Base-by-base conservation (phyloP, 257 asterid genomes). In the Penstemon davidsonii region DNA sequence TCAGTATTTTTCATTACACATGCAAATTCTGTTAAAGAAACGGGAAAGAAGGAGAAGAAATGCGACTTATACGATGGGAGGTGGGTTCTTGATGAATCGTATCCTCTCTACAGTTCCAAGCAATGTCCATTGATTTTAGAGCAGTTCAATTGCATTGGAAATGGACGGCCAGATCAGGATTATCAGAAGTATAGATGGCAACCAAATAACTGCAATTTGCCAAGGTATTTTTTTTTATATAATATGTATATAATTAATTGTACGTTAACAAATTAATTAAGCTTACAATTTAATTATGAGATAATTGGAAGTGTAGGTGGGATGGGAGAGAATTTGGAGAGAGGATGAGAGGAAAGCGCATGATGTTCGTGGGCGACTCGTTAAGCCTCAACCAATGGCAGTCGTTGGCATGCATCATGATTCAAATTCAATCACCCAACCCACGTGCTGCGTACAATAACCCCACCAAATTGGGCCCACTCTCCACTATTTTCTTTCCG, bases 351-450 rank as follows among this genome's bases (percentile, higher is more conserved):
- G 85, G 85, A 46, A 79, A 79, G 59, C 66, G 76, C 55, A 72
- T 82, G 53, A 82, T 82, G 85, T 79, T 82, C 58, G 80, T 82
- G 19, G 87, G 85, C 50, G 87, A 82, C 66, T 82, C 87, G 40
- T 5, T 82, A 9, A 77, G 87, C 67, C 39, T 77, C 62, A 82
- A 82, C 60, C 85, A 83, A 8, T 83, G 85, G 85, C 83, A 78
- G 52, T 83, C 88, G 1, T 64, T 83, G 36, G 80, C 71, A 9
- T 80, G 88, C 76, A 75, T 80, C 73, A 72, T 83, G 18, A 15
- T 15, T 15, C 18, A 15, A 15, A 15, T 15, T 15, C 45, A 55
- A 66, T 55, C 44, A 51, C 77, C 5, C 63, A 75, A 6, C 18
- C 80, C 85, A 55, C 75, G 71, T 13, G 47, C 81, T 8, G 54